These are phyloP conservation scores for Hyphopichia fennica DNA, from an alignment of 1,139 yeast species.

Conservation along the genomic window DNA sequence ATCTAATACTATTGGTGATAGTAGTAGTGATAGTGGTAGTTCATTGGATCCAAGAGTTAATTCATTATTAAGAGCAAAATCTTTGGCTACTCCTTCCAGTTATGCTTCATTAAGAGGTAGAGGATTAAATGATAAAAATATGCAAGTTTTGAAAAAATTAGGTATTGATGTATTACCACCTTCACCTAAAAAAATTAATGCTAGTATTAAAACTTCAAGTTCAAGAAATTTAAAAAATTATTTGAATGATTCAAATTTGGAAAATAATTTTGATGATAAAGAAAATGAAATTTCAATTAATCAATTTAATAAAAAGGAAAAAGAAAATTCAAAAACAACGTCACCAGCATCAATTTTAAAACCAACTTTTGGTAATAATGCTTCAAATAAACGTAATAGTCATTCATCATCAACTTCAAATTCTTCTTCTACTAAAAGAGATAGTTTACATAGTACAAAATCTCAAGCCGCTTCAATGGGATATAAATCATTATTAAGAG, in stretches of 20 bases:
- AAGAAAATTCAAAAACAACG: neutral
- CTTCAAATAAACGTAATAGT: slow-evolving; percentile 1
- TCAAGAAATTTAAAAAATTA: slow-evolving; percentile 43
- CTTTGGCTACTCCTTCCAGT: slow-evolving; percentile 32
- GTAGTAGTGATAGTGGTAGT: too few species aligned
- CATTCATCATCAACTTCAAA: slow-evolving; percentile 4
- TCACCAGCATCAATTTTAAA: slow-evolving; percentile 5
- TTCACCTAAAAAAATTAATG: slow-evolving; percentile 22
- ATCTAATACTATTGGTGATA: neutral
- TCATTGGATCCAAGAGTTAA: slow-evolving; percentile 42
- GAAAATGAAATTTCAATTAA: slow-evolving; percentile 17
- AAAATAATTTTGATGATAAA: slow-evolving; percentile 4
- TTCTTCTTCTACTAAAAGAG: too few species aligned
- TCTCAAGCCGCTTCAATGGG: slow-evolving; percentile 8
- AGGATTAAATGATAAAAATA: slow-evolving; percentile 28
- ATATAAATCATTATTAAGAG: slow-evolving; percentile 25
- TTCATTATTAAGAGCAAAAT: slow-evolving; percentile 39
- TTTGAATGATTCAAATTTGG: slow-evolving; percentile 12
- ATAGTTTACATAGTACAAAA: too few species aligned
- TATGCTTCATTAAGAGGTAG: slow-evolving; percentile 20
- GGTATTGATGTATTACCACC: slow-evolving; percentile 36
- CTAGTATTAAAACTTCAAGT: slow-evolving; percentile 43
- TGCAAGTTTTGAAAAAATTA: slow-evolving; percentile 41
- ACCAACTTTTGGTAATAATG: slow-evolving; percentile 6
- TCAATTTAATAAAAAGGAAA: slow-evolving; percentile 14